Conservation (phyloP, 768 basidiomycete species). For the Hirschioporus abietinus region DNA sequence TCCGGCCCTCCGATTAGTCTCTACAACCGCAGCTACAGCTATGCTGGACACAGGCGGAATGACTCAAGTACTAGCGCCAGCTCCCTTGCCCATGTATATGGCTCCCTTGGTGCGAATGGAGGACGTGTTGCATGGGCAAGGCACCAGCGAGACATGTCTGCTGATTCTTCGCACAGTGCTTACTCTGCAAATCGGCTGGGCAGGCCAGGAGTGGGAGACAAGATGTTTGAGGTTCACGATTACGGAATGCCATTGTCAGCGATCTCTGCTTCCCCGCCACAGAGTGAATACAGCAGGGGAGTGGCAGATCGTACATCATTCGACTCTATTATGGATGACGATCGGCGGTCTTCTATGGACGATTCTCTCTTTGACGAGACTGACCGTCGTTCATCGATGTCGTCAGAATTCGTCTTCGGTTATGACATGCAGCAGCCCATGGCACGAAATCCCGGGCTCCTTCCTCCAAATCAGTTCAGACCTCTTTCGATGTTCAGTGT, state of each 20-base stretch:
- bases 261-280: conserved; percentile 62
- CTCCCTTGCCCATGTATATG: conserved; percentile 54
- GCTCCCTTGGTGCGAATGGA: conserved; percentile 45
- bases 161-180: conserved; percentile 65
- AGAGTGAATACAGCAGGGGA: conserved; percentile 26
- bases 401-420: conserved; percentile 60
- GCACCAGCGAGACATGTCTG: conserved; percentile 47
- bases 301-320: conserved; percentile 36
- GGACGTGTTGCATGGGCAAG: conserved; percentile 56
- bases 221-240: conserved; percentile 70
- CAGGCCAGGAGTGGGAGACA: conserved; percentile 76
- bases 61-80: conserved; percentile 56
- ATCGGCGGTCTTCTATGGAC: conserved; percentile 32
- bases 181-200: conserved; percentile 51
- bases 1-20: conserved; percentile 67
- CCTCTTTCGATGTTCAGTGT: conserved; percentile 63
- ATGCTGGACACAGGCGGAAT: conserved; percentile 34
- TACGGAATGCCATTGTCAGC: conserved; percentile 50
- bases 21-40: conserved; percentile 61
- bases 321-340: conserved; percentile 65
- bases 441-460: conserved; percentile 24
- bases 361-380: conserved; percentile 67
- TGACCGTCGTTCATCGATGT: conserved; percentile 42
- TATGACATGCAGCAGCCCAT: conserved; percentile 34
- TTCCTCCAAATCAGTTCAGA: conserved; percentile 50